Evolutionary conservation across 169 alveolate species (phyloP), one percentile per base, ranked within the genome.

Genomic region (Perkinsus olseni): DNA sequence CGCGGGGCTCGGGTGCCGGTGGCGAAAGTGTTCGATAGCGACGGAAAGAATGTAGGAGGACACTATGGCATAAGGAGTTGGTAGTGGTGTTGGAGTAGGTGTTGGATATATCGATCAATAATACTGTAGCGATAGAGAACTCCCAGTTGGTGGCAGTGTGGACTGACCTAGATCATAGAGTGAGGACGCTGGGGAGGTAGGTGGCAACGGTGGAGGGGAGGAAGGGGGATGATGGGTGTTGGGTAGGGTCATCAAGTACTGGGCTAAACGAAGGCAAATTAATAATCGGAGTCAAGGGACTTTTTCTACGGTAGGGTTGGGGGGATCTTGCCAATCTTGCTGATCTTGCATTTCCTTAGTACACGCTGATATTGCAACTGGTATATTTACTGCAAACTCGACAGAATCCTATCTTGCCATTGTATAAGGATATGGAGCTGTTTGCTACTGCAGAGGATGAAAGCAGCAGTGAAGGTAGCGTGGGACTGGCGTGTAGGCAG

Each of bases 181-280:
- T 96, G 90, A 95, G 95, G 34, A 94, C 94, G 34, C 96, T 97
- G 51, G 97, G 97, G 48, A 45, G 62, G 62, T 45, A 45, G 17
- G 62, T 6, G 62, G 62, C 6, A 45, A 17, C 24, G 17, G 62
- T 6, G 24, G 62, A 17, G 17, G 62, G 62, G 24, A 10, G 62
- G 62, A 6, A 45, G 62, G 62, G 17, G 6, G 6, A 45, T 45
- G 62, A 6, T 45, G 24, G 17, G 24, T 45, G 6, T 45, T 45
- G 17, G 6, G 62, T 45, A 92, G 98, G 48, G 93, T 97, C 92
- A 96, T 97, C 90, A 97, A 97, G 92, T 95, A 96, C 95, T 97
- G 98, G 98, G 98, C 98, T n/a, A 96, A 93, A 36, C 94, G 94
- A 38, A 92, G 97, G 92, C 92, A 95, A 51, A 97, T 97, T 40